These are phyloP conservation scores for Combretum micranthum DNA, from an alignment of 345 rosid genomes.

Conservation along the genomic window DNA sequence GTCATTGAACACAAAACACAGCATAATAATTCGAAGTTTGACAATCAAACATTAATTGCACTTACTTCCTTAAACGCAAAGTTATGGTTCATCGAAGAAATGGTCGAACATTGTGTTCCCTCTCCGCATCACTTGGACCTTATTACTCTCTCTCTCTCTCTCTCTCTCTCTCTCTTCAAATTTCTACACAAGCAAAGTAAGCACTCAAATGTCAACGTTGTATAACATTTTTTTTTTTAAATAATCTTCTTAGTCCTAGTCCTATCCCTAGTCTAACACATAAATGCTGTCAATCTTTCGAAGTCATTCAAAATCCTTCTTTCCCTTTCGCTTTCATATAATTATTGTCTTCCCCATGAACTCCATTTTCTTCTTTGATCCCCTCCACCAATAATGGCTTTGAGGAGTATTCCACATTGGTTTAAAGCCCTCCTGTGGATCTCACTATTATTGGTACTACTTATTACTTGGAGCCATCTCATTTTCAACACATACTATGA, in stretches of 20 bases:
- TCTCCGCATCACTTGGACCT: conserved; percentile 17
- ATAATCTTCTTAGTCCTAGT: background rate
- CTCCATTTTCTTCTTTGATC: too few relatives aligned
- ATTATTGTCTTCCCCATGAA: too few relatives aligned
- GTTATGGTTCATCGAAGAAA: conserved; percentile 6
- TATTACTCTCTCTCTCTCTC: conserved; percentile 7
- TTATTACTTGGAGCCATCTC: too few relatives aligned
- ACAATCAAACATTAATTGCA: background rate
- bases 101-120: conserved; percentile 12
- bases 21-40: too few relatives aligned
- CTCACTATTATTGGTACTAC: too few relatives aligned
- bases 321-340: too few relatives aligned
- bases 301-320: too few relatives aligned
- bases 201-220: background rate
- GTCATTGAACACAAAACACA: too few relatives aligned
- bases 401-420: background rate
- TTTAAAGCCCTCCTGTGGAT: too few relatives aligned
- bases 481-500: too few relatives aligned
- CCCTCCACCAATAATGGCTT: conserved; percentile 8
- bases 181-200: too few relatives aligned
- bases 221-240: background rate
- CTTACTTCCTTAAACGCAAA: conserved; percentile 8
- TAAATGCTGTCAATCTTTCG: background rate
- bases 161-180: background rate
- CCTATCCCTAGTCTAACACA: too few relatives aligned